Evolutionary conservation across 2,329 filamentous ascomycete genomes (phyloP), one percentile per base, ranked within the genome.

Genomic region (Colletotrichum limetticola): DNA sequence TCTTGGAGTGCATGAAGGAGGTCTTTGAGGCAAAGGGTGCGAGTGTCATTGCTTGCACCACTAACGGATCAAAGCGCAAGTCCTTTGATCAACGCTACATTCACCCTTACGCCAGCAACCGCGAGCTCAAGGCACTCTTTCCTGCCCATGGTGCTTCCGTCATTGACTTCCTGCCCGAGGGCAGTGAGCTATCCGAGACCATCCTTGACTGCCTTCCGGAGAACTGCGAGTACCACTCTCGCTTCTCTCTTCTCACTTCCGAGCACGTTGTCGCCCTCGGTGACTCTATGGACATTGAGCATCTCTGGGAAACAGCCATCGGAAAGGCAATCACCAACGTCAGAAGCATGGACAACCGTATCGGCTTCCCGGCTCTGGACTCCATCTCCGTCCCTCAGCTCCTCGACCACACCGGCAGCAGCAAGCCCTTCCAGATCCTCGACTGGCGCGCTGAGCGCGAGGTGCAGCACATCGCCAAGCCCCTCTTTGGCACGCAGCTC

Each of bases 361-460:
- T 67, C n/a, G 57, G 63, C 19, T 4, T 63, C 22, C 71, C 68
- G 4, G 28, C 53, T 12, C 32, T 68, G 42, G 61, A 67, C 16
- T 37, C 61, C n/a, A 32, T 79, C 5, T 77, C 79, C 2, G 68
- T 83, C 1, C 74, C 77, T 0, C 64, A 79, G 0, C 66, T 84
- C 3, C 74, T 81, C 6, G 73, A 77, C 22, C 11, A 61, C 37
- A 2, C 49, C 59, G 1, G 19, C 57, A 1, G 32, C 62, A 1
- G 58, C 66, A 5, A 53, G 57, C 75, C 77, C 0, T 83, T 84
- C 73, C 77, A 78, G 16, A 64, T 85, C 3, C 67, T 86, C 11
- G 80, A 86, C 76, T 86, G 85, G 85, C 78, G 78, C 52, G 77
- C 78, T 1, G 77, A 84, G 26, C 78, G 83, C 1, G 75, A 72